Evolutionary conservation across 805 yeast genomes (phyloP), one percentile per base, ranked within the genome.

Genomic region (Candida nitratophila): DNA sequence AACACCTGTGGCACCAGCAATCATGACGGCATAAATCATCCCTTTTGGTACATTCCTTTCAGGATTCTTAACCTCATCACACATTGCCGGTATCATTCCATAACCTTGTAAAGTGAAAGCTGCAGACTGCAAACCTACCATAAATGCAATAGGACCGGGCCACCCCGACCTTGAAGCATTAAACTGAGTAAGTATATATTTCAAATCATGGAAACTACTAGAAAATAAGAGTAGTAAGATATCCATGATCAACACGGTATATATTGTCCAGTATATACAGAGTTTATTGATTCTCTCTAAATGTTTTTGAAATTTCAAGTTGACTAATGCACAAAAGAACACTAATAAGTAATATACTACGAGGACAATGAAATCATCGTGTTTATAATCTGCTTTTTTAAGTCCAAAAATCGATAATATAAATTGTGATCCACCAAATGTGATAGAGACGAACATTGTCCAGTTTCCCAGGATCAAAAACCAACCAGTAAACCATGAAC

Each of bases 401-500:
- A 85, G 66, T 1, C 89, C 84, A 45, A 83, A 70, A 19, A 84
- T 72, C 2, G 86, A 77, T 6, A 85, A 66, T 15, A 84, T 74
- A 53, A 85, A 78, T 56, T 83, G 89, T 1, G 90, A 75, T 2
- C 91, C 93, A 3, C 86, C 82, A 61, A 81, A 85, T 20, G 86
- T 72, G 42, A 83, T 81, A 47, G 86, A 78, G 4, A 83, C 77
- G 46, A 85, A 77, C 75, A 82, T 83, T 2, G 87, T 74, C 86
- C 88, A 80, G 56, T 83, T 84, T 0, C 93, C 93, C 22, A 85
- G 69, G 17, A 84, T 65, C 42, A 83, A 64, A 48, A 79, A 74
- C 85, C 90, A 85, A 0, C 93, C 93, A 0, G 87, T 82, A 54
- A 75, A 78, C 91, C 91, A 85, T 3, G 88, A 79, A 40, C 81